Evolutionary conservation across 1,284 basidiomycete species (phyloP).

Genomic region (Ustilago nuda): DNA sequence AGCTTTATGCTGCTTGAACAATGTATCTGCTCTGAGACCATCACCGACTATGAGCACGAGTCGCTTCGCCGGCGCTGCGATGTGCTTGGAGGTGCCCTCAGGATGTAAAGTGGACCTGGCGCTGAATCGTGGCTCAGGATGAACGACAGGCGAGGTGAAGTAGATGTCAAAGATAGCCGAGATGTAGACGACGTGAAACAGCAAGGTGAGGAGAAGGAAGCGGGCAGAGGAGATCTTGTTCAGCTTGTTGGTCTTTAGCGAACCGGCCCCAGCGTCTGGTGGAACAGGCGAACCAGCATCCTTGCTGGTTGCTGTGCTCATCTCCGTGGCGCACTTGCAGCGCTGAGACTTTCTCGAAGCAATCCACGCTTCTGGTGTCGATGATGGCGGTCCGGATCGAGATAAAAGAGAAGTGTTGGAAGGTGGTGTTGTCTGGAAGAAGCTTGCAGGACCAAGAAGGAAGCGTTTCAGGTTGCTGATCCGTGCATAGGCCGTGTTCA

Average conservation of each 20-base stretch:
- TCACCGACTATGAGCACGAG: slow-evolving; percentile 83
- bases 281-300: slow-evolving; percentile 1
- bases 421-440: not conserved
- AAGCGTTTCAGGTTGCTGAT: not conserved
- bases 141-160: slow-evolving; percentile 75
- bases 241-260: slow-evolving; percentile 12
- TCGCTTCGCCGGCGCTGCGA: slow-evolving; percentile 75
- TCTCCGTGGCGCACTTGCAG: not conserved
- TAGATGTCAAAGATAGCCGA: slow-evolving; percentile 83
- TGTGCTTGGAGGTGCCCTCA: not conserved
- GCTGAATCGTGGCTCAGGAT: slow-evolving; percentile 57
- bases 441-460: not conserved
- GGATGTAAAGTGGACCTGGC: slow-evolving; percentile 20
- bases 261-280: not conserved
- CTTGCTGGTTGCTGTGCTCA: slow-evolving; percentile 12
- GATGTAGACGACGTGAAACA: slow-evolving; percentile 61
- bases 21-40: slow-evolving; percentile 81
- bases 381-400: not conserved
- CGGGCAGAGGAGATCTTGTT: slow-evolving; percentile 72
- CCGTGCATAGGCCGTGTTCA: slow-evolving; percentile 2
- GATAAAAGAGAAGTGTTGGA: not conserved
- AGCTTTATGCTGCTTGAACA: slow-evolving; percentile 73
- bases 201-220: slow-evolving; percentile 71
- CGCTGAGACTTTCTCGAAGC: not conserved
- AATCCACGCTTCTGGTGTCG: not conserved